A percentile compares a stretch with the other conserved stretches of the same genome.
Evolutionary conservation across 2,329 filamentous ascomycete species (phyloP).

Genomic region (Pseudogymnoascus sp.): DNA sequence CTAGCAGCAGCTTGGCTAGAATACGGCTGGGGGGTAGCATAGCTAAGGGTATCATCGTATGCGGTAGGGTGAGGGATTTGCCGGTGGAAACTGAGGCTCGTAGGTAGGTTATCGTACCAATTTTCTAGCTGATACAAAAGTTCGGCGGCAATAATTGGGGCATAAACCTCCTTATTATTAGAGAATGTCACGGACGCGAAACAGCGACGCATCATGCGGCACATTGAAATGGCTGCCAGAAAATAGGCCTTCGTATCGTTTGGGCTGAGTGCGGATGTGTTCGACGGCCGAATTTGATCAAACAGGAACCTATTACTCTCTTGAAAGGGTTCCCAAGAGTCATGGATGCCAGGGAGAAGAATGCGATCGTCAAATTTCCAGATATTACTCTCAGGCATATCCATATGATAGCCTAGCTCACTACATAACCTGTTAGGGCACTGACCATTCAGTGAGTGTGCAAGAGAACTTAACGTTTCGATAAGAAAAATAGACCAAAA

Average conservation of each 20-base stretch:
- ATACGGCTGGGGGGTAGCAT: background rate
- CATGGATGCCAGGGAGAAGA: slow-evolving; percentile 19
- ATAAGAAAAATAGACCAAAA: slow-evolving; percentile 22
- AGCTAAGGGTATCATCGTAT: background rate
- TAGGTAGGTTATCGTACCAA: slow-evolving; percentile 24
- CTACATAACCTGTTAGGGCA: slow-evolving; percentile 3
- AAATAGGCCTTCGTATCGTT: slow-evolving; percentile 21
- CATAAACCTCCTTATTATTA: slow-evolving; percentile 19
- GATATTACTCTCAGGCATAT: slow-evolving; percentile 23
- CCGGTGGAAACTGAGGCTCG: background rate
- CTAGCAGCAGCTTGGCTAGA: slow-evolving; percentile 8
- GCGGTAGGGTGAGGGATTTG: background rate
- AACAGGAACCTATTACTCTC: slow-evolving; percentile 8
- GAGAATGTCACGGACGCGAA: slow-evolving; percentile 20
- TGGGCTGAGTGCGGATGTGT: background rate
- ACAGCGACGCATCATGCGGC: slow-evolving; percentile 27
- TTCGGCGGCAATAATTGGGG: slow-evolving; percentile 26
- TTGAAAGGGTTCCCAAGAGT: slow-evolving; percentile 20
- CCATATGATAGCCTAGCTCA: slow-evolving; percentile 24
- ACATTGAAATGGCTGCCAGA: slow-evolving; percentile 29
- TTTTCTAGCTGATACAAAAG: slow-evolving; percentile 28
- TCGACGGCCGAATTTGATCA: background rate
- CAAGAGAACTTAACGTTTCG: slow-evolving; percentile 15
- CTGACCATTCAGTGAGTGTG: background rate
- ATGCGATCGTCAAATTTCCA: slow-evolving; percentile 25